Evolutionary conservation across 2,329 filamentous ascomycete genomes (phyloP).

Genomic region (Sphaerostilbella broomeana): DNA sequence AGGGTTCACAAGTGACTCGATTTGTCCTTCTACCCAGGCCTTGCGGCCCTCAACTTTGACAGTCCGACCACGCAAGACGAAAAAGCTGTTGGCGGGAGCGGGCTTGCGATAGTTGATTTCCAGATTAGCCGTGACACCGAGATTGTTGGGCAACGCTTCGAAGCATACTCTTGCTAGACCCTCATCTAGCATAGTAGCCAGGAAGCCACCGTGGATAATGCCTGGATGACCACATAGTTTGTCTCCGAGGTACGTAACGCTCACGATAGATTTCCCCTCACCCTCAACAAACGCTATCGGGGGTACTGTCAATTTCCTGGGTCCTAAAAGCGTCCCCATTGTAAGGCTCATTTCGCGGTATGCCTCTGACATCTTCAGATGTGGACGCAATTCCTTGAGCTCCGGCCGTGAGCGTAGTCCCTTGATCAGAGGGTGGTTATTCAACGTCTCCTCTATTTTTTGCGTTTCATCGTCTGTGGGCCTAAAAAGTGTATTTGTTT

Average conservation of each 20-base stretch:
- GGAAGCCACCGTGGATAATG: constrained; percentile 81
- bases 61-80: constrained; percentile 74
- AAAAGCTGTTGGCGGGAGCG: constrained; percentile 64
- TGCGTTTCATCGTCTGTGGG: constrained; percentile 47
- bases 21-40: constrained; percentile 83
- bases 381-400: constrained; percentile 72
- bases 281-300: constrained; percentile 71
- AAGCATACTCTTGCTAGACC: constrained; percentile 85
- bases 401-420: constrained; percentile 59
- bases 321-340: constrained; percentile 68
- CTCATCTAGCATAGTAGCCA: constrained; percentile 92
- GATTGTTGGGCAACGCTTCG: constrained; percentile 75
- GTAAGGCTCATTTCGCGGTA: constrained; percentile 73
- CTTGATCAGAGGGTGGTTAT: constrained; percentile 66
- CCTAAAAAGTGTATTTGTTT: constrained; percentile 62
- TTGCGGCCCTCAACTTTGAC: constrained; percentile 86
- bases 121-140: constrained; percentile 80
- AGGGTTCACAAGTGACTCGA: constrained; percentile 65
- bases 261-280: constrained; percentile 61
- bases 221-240: constrained; percentile 85
- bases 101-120: constrained; percentile 78
- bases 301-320: constrained; percentile 71
- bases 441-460: constrained; percentile 67
- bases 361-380: constrained; percentile 72
- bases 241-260: constrained; percentile 68